These are phyloP conservation scores for Ophiostoma populinum DNA, from an alignment of 2,329 filamentous ascomycete genomes.

Conservation along the genomic window DNA sequence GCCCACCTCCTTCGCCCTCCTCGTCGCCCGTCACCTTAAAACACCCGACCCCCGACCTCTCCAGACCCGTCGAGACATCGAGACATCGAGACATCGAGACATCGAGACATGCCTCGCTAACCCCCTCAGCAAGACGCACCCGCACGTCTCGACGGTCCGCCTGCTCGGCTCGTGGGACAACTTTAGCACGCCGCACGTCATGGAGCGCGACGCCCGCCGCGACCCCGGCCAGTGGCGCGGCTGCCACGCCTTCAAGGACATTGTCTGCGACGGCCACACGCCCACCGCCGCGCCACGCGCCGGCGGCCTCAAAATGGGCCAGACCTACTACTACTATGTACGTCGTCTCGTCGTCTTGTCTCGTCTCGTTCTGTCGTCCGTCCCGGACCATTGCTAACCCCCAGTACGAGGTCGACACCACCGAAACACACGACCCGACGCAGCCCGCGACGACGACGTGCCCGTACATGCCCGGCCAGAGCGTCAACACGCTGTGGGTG, in stretches of 20 bases:
- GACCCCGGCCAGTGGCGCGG: slow-evolving; percentile 69
- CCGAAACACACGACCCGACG: slow-evolving; percentile 57
- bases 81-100: too few relatives aligned
- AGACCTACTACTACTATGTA: slow-evolving; percentile 92
- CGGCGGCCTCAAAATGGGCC: slow-evolving; percentile 79
- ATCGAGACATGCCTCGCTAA: slow-evolving; percentile 4
- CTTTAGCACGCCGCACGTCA: slow-evolving; percentile 59
- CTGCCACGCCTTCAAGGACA: slow-evolving; percentile 72
- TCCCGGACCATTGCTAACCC: slow-evolving; percentile 9
- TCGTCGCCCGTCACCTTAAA: too few relatives aligned
- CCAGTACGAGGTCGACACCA: slow-evolving; percentile 68
- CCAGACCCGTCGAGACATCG: too few relatives aligned
- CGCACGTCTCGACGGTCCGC: slow-evolving; percentile 51
- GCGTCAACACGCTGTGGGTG: slow-evolving; percentile 68
- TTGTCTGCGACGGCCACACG: slow-evolving; percentile 61
- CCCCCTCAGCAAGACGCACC: slow-evolving; percentile 35
- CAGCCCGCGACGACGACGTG: slow-evolving; percentile 63
- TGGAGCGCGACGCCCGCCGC: slow-evolving; percentile 64
- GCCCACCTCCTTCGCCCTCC: too few relatives aligned
- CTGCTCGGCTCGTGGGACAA: slow-evolving; percentile 93
- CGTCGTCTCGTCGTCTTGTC: slow-evolving; percentile 19
- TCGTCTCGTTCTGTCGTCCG: background rate
- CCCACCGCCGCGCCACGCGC: slow-evolving; percentile 26
- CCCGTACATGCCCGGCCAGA: slow-evolving; percentile 74
- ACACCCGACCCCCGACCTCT: too few relatives aligned